Evolutionary conservation across 2,329 filamentous ascomycete genomes (phyloP), one percentile per base, ranked within the genome.

Genomic region (Stemphylium vesicarium): DNA sequence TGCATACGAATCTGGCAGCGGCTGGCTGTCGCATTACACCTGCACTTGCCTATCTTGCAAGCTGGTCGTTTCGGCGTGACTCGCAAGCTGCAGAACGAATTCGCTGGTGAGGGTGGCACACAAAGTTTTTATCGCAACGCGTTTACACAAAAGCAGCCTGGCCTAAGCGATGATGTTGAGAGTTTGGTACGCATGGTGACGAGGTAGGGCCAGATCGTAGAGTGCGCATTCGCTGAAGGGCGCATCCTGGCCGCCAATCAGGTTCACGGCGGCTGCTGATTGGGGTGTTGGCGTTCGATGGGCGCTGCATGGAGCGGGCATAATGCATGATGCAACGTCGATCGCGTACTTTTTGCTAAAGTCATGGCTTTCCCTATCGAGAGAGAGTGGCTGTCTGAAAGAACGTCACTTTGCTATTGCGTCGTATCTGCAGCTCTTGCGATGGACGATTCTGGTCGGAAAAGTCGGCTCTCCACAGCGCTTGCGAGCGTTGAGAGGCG

Each of bases 341-440:
- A 38, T 50, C 45, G 40, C 29, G 26, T 32, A n/a, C 39, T n/a
- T 24, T 50, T 10, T 37, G 31, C n/a, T 18, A 43, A 40, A 37
- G 35, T 26, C 37, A 40, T 38, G 36, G 37, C 31, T 35, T 7
- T 44, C 33, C 26, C 22, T 20, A 50, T 15, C 12, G 37, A 37
- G 12, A 29, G 8, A 52, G 9, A 10, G 66, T 69, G 66, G 66
- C 65, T 68, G 64, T 65, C 62, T 69, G 65, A 62, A 59, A 64
- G 20, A 42, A 59, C 65, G 66, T 69, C 66, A 67, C 58, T 24
- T 15, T 40, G 57, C 49, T 52, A 29, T 24, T 38, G 35, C 37
- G 16, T 37, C 43, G 22, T 42, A 24, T 24, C 22, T 24, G 22
- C 22, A 24, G 22, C 7, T 24, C 7, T 24, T 31, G 32, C 31